A percentile compares a stretch with the other conserved stretches of the same genome.
Conservation (phyloP, 345 rosid genomes). For the Citrus sp. region DNA sequence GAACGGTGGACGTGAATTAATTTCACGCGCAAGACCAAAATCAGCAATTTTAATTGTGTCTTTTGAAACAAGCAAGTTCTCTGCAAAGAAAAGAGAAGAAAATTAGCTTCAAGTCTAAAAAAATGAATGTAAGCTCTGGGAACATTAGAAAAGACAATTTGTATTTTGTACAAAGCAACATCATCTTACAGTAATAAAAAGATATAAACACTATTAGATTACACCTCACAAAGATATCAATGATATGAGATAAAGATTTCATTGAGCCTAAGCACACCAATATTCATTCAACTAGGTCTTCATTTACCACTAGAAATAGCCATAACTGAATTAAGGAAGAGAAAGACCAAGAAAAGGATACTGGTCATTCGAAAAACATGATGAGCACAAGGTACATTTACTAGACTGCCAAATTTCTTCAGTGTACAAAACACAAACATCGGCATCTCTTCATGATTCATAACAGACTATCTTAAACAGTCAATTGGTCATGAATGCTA, state of each 20-base stretch:
- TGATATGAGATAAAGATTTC: background rate
- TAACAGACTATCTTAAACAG: background rate
- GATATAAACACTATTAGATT: background rate
- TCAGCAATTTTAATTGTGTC: slow-evolving; percentile 84
- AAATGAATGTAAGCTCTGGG: background rate
- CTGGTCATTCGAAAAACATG: background rate
- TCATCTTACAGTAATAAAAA: background rate
- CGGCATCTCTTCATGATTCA: background rate
- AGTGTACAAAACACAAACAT: background rate
- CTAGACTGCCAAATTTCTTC: background rate
- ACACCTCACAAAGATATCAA: background rate
- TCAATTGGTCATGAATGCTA: background rate
- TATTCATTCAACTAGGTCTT: background rate
- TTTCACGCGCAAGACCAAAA: slow-evolving; percentile 95
- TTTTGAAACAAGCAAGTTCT: slow-evolving; percentile 80
- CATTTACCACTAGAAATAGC: background rate
- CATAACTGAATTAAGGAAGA: background rate
- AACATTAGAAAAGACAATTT: background rate
- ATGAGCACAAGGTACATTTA: background rate
- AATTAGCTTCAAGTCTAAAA: background rate
- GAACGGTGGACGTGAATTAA: slow-evolving; percentile 76
- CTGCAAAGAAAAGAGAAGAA: slow-evolving; percentile 31
- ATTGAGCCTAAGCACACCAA: too few relatives aligned
- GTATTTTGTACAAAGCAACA: background rate
- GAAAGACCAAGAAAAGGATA: background rate